These are phyloP conservation scores for Fusarium dlaminii DNA, from an alignment of 2,329 filamentous ascomycete genomes.

Conservation along the genomic window DNA sequence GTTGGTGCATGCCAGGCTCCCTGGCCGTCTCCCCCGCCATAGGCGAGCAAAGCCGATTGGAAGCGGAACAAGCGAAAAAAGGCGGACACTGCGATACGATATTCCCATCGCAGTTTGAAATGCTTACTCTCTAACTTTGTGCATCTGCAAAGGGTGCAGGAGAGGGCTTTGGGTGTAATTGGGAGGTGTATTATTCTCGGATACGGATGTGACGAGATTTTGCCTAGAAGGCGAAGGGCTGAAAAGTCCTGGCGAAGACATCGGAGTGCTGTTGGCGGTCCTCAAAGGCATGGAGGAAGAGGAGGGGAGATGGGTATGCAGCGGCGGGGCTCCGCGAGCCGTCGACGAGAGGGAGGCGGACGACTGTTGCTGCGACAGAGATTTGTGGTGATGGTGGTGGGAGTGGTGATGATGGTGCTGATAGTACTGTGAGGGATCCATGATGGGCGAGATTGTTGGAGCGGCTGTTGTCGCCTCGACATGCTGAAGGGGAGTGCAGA, in stretches of 20 bases:
- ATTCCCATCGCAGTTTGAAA: background rate
- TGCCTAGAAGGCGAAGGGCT: constrained; percentile 59
- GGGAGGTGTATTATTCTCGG: constrained; percentile 64
- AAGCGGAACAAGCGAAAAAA: background rate
- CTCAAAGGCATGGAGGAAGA: constrained; percentile 55
- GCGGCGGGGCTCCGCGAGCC: constrained; percentile 38
- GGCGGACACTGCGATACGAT: background rate
- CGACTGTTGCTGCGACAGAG: constrained; percentile 44
- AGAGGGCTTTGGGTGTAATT: constrained; percentile 65
- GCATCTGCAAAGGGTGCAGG: constrained; percentile 75
- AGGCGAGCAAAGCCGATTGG: constrained; percentile 4
- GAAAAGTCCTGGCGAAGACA: constrained; percentile 70
- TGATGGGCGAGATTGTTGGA: constrained; percentile 37
- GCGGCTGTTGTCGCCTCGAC: constrained; percentile 41
- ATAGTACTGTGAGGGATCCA: constrained; percentile 43
- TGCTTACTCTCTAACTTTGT: constrained; percentile 80
- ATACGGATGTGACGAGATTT: constrained; percentile 55
- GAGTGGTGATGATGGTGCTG: constrained; percentile 35
- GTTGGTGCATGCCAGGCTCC: constrained; percentile 9
- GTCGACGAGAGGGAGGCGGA: constrained; percentile 42
- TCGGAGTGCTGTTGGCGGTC: constrained; percentile 65
- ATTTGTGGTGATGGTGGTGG: constrained; percentile 41
- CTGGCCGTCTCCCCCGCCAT: constrained; percentile 11
- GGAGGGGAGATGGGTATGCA: constrained; percentile 47
- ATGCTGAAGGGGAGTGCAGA: constrained; percentile 35